Evolutionary conservation across 2,329 filamentous ascomycete genomes (phyloP), one percentile per base, ranked within the genome.

Genomic region (Cytospora chrysosperma): DNA sequence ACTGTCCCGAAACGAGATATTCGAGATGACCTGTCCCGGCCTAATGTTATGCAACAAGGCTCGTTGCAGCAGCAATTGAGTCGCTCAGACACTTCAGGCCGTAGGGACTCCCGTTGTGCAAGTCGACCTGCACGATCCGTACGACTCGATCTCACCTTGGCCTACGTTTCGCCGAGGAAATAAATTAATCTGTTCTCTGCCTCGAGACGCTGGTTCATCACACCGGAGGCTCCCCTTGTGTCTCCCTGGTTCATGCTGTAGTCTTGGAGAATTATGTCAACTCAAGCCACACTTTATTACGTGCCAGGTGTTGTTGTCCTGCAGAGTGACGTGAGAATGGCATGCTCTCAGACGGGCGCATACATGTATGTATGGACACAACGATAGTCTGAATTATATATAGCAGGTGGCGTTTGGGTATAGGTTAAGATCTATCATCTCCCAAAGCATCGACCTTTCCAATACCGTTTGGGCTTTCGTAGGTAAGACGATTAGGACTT

Each of bases 91-190:
- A 43, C 24, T 60, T 63, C 19, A 60, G 61, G 61, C 61, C 56
- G 61, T 63, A 63, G 34, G n/a, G 47, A 63, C 50, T 43, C 47
- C 56, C 55, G 49, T 49, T 26, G 61, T 63, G 61, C 55, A 27
- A 63, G 62, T 19, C 28, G 56, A 49, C 24, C 62, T 68, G 65
- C 62, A 57, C 69, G 68, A 70, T 70, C 63, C 59, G 68, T 70
- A 56, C 51, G 24, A 69, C 69, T 47, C 62, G 69, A 70, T 70
- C 69, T 70, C 54, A 64, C 67, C 68, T 64, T 62, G 60, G 37
- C 34, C 52, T 49, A 62, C 56, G 47, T 58, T 40, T 47, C 49
- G 54, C 59, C 55, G 40, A 24, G 40, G n/a, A 21, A 13, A n/a
- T n/a, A n/a, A n/a, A 28, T 40, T 30, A 47, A 54, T 54, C 17